Evolutionary conservation across 345 rosid species (phyloP).

Genomic region (Bruguiera parviflora): DNA sequence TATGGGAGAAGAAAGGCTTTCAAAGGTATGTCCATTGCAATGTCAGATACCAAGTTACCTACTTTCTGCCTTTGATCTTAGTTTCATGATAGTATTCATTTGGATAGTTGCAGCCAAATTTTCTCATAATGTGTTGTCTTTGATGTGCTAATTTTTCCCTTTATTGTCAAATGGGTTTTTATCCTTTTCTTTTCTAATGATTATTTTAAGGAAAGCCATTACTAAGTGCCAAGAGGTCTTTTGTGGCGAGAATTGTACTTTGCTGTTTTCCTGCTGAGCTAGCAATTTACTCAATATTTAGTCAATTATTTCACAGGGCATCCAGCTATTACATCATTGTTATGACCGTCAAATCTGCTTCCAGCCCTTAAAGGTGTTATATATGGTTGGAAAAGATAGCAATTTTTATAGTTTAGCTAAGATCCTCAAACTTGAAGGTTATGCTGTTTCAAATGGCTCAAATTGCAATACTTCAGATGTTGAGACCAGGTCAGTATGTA

Average conservation of each 20-base stretch:
- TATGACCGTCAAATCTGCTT: constrained; percentile 4
- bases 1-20: constrained; percentile 37
- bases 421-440: constrained; percentile 41
- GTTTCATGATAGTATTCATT: not conserved
- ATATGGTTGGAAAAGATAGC: constrained; percentile 36
- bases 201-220: no score
- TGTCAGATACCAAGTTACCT: not conserved
- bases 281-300: not conserved
- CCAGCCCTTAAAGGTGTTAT: constrained; percentile 30
- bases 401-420: constrained; percentile 32
- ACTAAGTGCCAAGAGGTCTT: no score
- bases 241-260: no score
- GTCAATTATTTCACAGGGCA: constrained; percentile 20
- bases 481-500: constrained; percentile 33
- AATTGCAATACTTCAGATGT: constrained; percentile 18
- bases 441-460: constrained; percentile 26
- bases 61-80: not conserved
- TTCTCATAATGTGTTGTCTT: not conserved
- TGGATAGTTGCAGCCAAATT: not conserved
- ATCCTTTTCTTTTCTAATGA: no score
- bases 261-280: not conserved
- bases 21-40: constrained; percentile 40
- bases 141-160: no score
- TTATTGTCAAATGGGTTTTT: no score
- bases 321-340: constrained; percentile 28